Conservation (phyloP, 2,329 filamentous ascomycete species). For the Colletotrichum tropicicola region DNA sequence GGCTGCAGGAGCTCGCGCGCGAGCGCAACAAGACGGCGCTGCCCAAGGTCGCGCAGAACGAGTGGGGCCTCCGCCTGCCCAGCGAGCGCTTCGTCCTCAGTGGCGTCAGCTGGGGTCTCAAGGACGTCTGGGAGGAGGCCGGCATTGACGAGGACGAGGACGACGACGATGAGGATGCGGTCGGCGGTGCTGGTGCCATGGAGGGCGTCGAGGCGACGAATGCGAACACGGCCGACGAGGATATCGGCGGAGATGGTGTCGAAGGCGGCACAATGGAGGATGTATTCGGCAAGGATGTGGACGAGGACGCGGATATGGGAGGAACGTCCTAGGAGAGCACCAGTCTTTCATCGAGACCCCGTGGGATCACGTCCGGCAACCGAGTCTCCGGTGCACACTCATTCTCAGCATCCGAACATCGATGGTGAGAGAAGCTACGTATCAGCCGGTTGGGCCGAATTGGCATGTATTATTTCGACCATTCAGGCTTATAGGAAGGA, state of each 20-base stretch:
- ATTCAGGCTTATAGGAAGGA: too few relatives aligned
- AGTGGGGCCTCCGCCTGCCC: conserved; percentile 74
- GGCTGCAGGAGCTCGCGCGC: conserved; percentile 77
- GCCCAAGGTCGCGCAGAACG: conserved; percentile 68
- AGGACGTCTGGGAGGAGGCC: conserved; percentile 64
- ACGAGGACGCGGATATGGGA: conserved; percentile 62
- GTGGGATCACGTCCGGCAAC: too few relatives aligned
- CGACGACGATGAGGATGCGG: conserved; percentile 49
- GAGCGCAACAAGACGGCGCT: conserved; percentile 75
- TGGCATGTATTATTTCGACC: too few relatives aligned
- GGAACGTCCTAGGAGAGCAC: conserved; percentile 16
- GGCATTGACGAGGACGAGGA: conserved; percentile 51
- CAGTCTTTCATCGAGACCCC: background rate
- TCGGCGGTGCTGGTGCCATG: conserved; percentile 58
- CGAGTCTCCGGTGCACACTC: too few relatives aligned
- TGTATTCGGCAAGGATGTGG: conserved; percentile 62
- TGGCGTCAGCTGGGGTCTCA: conserved; percentile 71
- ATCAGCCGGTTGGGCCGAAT: too few relatives aligned
- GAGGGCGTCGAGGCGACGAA: conserved; percentile 54
- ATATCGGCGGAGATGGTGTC: conserved; percentile 55
- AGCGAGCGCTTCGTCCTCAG: conserved; percentile 75
- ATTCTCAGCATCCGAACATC: too few relatives aligned
- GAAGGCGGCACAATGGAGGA: conserved; percentile 63
- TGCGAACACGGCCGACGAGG: conserved; percentile 46
- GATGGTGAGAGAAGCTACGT: too few relatives aligned